Conservation (phyloP, 805 yeast genomes). For the Grigorovia humatica region DNA sequence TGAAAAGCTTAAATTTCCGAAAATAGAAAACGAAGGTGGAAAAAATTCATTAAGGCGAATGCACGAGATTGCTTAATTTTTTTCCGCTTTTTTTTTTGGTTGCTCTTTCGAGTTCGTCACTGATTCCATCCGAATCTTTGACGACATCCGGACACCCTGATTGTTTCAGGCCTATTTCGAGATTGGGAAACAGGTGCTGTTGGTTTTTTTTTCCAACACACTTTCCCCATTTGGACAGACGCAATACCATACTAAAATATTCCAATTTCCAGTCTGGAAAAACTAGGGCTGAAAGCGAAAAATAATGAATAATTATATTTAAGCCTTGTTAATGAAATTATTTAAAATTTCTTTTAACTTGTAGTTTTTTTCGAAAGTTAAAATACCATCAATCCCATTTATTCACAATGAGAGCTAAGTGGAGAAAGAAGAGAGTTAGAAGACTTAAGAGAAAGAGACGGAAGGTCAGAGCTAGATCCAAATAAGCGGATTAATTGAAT, state of each 20-base stretch:
- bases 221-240: not conserved
- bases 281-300: not conserved
- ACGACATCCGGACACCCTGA: not conserved
- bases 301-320: not conserved
- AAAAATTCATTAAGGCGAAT: too few species aligned
- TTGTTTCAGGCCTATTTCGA: not conserved
- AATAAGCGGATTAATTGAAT: conserved; percentile 49
- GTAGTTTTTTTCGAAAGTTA: not conserved
- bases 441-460: conserved; percentile 99
- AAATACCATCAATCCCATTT: conserved; percentile 3
- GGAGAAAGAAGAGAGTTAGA: conserved; percentile 99
- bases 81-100: too few species aligned
- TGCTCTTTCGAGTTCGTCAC: too few species aligned
- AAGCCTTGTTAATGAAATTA: not conserved
- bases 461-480: conserved; percentile 99
- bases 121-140: not conserved
- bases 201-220: not conserved
- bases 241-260: not conserved
- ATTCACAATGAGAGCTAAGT: conserved; percentile 78
- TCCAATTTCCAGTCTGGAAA: not conserved
- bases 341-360: not conserved
- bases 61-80: too few species aligned
- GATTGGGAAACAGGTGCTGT: not conserved
- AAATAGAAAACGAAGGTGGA: not conserved
- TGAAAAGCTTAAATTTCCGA: not conserved